phyloP scores from a whole-genome alignment of 805 yeast genomes.

The Monosporozyma servazzii region DNA sequence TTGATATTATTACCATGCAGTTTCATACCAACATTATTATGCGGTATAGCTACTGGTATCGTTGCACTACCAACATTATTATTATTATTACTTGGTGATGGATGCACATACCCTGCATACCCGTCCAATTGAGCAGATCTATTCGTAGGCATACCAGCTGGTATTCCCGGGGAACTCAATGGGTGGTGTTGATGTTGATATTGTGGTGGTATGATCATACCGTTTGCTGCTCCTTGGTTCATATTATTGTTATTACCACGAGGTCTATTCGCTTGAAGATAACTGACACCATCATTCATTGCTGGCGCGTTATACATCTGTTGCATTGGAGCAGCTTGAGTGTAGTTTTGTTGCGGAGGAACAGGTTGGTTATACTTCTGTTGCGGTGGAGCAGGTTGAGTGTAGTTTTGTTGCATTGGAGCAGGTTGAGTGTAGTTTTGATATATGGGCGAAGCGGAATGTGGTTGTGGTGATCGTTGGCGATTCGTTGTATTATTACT shows the following conservation, averaged over 20 bases:
- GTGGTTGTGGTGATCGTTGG: background rate
- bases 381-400: too few relatives aligned
- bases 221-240: background rate
- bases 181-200: constrained; percentile 2
- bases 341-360: too few relatives aligned
- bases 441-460: constrained; percentile 21
- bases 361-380: too few relatives aligned
- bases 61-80: background rate
- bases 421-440: too few relatives aligned
- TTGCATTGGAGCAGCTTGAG: background rate
- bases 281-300: background rate
- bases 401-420: too few relatives aligned
- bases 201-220: constrained; percentile 1
- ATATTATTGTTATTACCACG: background rate
- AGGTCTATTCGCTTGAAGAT: background rate
- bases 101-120: constrained; percentile 5
- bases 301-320: background rate
- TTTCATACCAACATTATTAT: constrained; percentile 31
- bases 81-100: background rate
- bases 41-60: constrained; percentile 5
- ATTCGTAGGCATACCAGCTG: background rate
- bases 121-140: constrained; percentile 1
- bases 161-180: background rate
- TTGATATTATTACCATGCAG: constrained; percentile 35
- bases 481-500: background rate